Base-by-base conservation (phyloP, 371 early-diverging fungal genomes). In the Ordospora pajunii region DNA sequence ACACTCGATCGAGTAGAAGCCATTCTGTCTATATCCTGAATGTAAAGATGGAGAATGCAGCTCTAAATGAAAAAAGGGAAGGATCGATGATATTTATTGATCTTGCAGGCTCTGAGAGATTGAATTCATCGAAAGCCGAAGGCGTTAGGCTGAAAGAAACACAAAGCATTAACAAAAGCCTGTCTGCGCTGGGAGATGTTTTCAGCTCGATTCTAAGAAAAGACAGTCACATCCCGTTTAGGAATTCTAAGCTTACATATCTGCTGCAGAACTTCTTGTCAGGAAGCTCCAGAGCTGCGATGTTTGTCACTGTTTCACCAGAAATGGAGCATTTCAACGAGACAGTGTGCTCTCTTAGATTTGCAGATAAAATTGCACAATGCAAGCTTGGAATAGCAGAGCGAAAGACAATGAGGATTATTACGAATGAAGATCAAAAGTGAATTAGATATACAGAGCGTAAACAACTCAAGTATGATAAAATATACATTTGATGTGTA, bases 91-190 rank as follows among this genome's bases (percentile, higher is more conserved):
- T 89, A 77, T 87, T 99, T 69, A 95, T 96, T 63, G 99, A 99
- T 90, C 86, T 99, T 80, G 99, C 99, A 43, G 98, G 99, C 82
- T 96, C 96, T 25, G 97, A 99, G 88, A 93, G 95, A 43, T 84
- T 96, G 14, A 87, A 89, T 0, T 81, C 86, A 68, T 92, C 92
- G 0, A 91, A 91, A 9, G 91, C 94, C 0, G 90, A 89, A 19
- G 94, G 95, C 14, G 90, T 92, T 53, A 85, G 94, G 46, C 85
- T 96, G 46, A 90, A 90, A 79, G 96, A 98, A 79, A 92, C 94
- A 2, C 91, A 93, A 81, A 90, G 91, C 17, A 98, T 98, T 77
- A 98, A 98, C 86, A 93, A 91, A 84, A 91, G 92, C 80, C 84
- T 98, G 65, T 89, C 89, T 49, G 87, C 89, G 53, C 85, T 98